Conservation (phyloP, 441 rosid species). For the Erodium chrysanthum region DNA sequence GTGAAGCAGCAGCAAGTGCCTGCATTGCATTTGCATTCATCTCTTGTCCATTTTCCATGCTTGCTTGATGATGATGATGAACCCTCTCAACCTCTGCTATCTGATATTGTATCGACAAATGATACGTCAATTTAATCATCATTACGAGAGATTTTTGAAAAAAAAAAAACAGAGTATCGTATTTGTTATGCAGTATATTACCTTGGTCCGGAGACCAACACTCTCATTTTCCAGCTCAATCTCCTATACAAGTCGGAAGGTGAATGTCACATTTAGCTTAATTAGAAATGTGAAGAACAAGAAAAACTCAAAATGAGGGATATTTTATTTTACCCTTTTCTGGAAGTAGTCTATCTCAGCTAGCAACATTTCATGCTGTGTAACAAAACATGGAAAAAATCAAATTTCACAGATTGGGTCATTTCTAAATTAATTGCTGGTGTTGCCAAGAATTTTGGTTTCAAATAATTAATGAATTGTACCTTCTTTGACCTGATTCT, state of each 20-base stretch:
- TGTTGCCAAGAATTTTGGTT: too few relatives aligned
- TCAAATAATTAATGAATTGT: neutral
- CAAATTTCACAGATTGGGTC: too few relatives aligned
- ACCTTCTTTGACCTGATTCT: slow-evolving; percentile 97
- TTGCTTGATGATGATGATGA: slow-evolving; percentile 29
- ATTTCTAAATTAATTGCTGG: too few relatives aligned
- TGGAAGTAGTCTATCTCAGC: slow-evolving; percentile 82
- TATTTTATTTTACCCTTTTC: slow-evolving; percentile 51
- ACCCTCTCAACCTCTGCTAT: slow-evolving; percentile 77
- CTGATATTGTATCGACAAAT: too few relatives aligned
- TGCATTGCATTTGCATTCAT: slow-evolving; percentile 66
- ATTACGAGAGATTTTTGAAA: neutral
- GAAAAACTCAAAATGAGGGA: too few relatives aligned
- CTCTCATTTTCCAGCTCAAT: slow-evolving; percentile 83
- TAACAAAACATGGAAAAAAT: too few relatives aligned
- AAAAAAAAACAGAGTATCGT: too few relatives aligned
- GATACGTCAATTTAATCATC: neutral
- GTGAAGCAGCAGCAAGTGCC: slow-evolving; percentile 52
- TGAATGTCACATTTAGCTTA: too few relatives aligned
- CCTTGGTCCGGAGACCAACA: slow-evolving; percentile 67
- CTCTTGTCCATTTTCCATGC: slow-evolving; percentile 60
- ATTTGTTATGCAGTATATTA: too few relatives aligned
- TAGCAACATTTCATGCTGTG: slow-evolving; percentile 86
- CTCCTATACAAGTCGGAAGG: slow-evolving; percentile 34
- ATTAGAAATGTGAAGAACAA: too few relatives aligned